A percentile compares a stretch with the other conserved stretches of the same genome.
These are phyloP conservation scores for Myriosclerotinia curreyana DNA, from an alignment of 2,329 filamentous ascomycete species.

Conservation along the genomic window DNA sequence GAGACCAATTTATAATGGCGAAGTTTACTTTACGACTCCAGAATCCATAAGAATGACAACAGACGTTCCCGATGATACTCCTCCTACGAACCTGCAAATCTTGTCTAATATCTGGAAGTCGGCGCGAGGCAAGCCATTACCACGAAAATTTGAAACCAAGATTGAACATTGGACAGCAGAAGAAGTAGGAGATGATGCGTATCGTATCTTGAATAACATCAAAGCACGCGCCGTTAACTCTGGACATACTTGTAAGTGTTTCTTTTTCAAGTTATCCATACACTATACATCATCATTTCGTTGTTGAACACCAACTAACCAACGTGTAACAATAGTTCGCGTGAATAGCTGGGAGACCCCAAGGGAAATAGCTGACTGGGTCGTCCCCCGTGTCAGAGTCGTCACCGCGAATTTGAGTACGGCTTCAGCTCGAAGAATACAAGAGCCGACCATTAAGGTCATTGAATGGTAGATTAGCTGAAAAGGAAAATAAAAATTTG, in stretches of 20 bases:
- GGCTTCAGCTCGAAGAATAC: background rate
- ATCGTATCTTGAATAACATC: background rate
- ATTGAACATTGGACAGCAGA: background rate
- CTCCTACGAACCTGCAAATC: background rate
- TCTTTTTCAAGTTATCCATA: background rate
- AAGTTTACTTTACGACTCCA: background rate
- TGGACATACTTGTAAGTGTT: background rate
- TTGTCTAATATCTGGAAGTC: background rate
- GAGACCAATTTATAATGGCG: slow-evolving; percentile 4
- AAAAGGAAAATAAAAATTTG: background rate
- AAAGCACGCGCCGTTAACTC: background rate
- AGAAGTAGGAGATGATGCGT: background rate
- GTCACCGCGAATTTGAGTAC: slow-evolving; percentile 1
- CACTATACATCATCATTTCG: background rate
- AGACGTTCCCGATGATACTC: background rate
- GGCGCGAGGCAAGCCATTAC: background rate
- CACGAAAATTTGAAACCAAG: background rate
- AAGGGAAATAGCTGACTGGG: background rate
- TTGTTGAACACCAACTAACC: background rate
- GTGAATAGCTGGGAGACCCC: background rate
- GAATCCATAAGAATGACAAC: background rate
- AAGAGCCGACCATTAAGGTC: background rate
- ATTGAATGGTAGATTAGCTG: background rate
- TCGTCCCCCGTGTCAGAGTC: background rate
- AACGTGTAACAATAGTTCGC: background rate